phyloP scores from a whole-genome alignment of 352 stramenopile species.

The Pythium utonaiense region DNA sequence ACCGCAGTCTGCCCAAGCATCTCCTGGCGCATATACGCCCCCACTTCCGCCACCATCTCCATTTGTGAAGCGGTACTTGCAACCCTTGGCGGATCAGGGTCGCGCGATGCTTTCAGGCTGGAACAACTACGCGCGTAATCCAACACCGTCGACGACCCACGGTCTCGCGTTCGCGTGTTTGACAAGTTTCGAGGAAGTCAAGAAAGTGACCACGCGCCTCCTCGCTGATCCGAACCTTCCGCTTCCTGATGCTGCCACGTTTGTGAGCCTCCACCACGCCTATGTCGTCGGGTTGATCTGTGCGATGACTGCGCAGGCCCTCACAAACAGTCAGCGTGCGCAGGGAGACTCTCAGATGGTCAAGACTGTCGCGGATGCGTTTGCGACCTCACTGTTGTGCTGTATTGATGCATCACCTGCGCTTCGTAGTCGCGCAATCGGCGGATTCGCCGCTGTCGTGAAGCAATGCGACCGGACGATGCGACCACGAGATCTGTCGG shows the following conservation, averaged over 20 bases:
- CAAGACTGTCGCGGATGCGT: slow-evolving; percentile 68
- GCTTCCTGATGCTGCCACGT: slow-evolving; percentile 49
- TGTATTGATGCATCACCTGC: slow-evolving; percentile 66
- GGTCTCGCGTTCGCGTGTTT: slow-evolving; percentile 60
- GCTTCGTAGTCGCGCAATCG: slow-evolving; percentile 48
- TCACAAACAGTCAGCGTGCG: slow-evolving; percentile 60
- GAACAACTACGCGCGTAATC: slow-evolving; percentile 61
- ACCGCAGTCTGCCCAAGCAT: not conserved
- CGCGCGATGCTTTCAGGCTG: slow-evolving; percentile 68
- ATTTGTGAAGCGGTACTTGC: slow-evolving; percentile 27
- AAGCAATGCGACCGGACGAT: slow-evolving; percentile 51
- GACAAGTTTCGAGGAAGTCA: slow-evolving; percentile 77
- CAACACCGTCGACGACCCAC: slow-evolving; percentile 50
- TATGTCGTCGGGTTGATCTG: slow-evolving; percentile 78
- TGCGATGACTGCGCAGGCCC: slow-evolving; percentile 71
- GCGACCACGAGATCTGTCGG: slow-evolving; percentile 53
- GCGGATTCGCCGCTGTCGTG: slow-evolving; percentile 52
- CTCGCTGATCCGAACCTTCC: slow-evolving; percentile 42
- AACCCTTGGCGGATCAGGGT: slow-evolving; percentile 62
- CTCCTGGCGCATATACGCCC: not conserved
- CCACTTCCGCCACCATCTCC: slow-evolving; percentile 7
- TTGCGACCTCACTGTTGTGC: slow-evolving; percentile 69
- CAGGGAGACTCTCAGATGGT: slow-evolving; percentile 55
- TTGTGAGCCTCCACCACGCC: slow-evolving; percentile 79
- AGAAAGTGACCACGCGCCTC: slow-evolving; percentile 66